Conservation (phyloP, 2,329 filamentous ascomycete genomes). For the Fusarium equiseti region DNA sequence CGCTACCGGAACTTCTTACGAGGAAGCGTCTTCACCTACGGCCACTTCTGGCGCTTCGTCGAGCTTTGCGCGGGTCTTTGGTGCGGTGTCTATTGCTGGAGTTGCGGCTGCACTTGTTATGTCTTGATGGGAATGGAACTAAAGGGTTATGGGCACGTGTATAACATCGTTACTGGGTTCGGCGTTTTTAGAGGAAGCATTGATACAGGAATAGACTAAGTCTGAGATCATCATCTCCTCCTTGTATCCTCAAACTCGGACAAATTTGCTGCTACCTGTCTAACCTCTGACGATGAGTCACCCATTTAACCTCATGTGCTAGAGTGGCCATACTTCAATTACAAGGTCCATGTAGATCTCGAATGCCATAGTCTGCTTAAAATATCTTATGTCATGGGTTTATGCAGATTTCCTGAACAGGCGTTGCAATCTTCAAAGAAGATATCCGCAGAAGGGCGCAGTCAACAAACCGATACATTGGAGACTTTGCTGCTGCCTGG, state of each 20-base stretch:
- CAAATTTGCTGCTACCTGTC: rapidly evolving
- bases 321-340: no score
- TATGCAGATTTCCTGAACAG: no score
- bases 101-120: conserved; percentile 1
- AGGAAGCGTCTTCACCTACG: neutral
- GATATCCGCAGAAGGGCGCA: neutral
- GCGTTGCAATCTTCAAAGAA: neutral
- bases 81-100: conserved; percentile 6
- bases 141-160: neutral
- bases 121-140: neutral
- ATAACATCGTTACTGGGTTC: neutral
- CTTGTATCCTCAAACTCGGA: neutral
- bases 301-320: no score
- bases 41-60: conserved; percentile 6
- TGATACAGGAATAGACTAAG: neutral
- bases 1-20: neutral
- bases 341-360: no score
- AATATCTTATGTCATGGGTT: no score
- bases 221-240: neutral
- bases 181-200: neutral
- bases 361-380: no score
- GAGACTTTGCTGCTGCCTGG: neutral
- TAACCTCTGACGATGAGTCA: neutral
- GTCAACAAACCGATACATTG: neutral
- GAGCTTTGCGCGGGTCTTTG: conserved; percentile 3